Evolutionary conservation across 768 basidiomycete genomes (phyloP).

Genomic region (Ramaria sp.): DNA sequence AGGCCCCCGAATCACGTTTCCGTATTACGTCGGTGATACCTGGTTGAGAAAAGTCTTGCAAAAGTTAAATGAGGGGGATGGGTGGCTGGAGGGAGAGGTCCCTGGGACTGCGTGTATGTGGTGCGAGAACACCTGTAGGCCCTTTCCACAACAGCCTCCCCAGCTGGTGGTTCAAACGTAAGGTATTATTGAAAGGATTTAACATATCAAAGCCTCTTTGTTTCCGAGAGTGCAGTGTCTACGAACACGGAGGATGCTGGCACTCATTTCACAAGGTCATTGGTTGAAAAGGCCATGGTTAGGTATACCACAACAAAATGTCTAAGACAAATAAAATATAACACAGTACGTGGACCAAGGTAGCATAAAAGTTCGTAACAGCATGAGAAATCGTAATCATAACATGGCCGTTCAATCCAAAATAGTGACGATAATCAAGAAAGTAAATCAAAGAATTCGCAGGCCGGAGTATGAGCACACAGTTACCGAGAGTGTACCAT

Average conservation of each 20-base stretch:
- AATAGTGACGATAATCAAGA: background rate
- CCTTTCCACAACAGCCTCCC: too few relatives aligned
- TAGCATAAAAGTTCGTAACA: background rate
- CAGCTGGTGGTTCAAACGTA: too few relatives aligned
- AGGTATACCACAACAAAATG: too few relatives aligned
- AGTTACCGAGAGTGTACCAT: background rate
- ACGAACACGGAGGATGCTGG: too few relatives aligned
- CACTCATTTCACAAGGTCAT: too few relatives aligned
- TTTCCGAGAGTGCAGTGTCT: too few relatives aligned
- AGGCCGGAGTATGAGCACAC: background rate
- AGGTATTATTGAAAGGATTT: too few relatives aligned
- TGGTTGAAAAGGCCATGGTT: too few relatives aligned
- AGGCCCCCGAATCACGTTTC: background rate
- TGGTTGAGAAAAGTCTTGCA: conserved; percentile 2
- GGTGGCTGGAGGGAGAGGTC: background rate
- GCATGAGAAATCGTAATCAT: background rate
- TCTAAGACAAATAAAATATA: background rate
- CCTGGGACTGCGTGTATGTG: too few relatives aligned
- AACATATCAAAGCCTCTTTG: too few relatives aligned
- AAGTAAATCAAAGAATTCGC: background rate
- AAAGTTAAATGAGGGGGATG: background rate
- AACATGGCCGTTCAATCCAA: background rate
- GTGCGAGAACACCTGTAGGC: too few relatives aligned
- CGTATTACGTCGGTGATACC: conserved; percentile 2
- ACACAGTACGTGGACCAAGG: too few relatives aligned